Evolutionary conservation across 1,284 basidiomycete species (phyloP).

Genomic region (Austropuccinia psidii): DNA sequence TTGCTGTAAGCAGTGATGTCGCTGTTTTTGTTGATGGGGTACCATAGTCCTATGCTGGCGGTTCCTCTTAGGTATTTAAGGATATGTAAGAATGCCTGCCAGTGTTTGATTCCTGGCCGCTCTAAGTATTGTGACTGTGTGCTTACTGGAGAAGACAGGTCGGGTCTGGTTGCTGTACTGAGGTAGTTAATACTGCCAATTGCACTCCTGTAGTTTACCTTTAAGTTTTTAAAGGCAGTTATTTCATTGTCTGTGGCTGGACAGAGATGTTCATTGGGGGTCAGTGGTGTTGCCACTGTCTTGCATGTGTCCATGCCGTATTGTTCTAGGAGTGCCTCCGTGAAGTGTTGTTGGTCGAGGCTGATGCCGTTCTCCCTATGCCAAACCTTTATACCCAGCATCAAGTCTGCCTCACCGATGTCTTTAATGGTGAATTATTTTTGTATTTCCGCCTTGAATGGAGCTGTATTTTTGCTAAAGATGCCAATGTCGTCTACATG

Average conservation of each 20-base stretch:
- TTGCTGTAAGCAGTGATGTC: too few relatives aligned
- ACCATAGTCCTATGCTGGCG: too few relatives aligned
- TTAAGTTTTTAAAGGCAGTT: not conserved
- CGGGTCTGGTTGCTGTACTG: not conserved
- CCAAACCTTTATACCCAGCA: not conserved
- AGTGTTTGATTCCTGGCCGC: too few relatives aligned
- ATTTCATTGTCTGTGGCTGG: not conserved
- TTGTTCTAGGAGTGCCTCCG: not conserved
- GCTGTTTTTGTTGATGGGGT: too few relatives aligned
- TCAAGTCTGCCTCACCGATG: not conserved
- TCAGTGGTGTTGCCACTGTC: not conserved
- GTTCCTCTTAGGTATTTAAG: too few relatives aligned
- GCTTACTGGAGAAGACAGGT: not conserved
- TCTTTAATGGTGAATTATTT: too few relatives aligned
- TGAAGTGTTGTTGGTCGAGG: too few relatives aligned
- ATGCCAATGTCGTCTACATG: constrained; percentile 1
- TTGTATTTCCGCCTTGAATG: too few relatives aligned
- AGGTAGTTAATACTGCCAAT: not conserved
- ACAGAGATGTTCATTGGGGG: not conserved
- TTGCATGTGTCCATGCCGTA: not conserved
- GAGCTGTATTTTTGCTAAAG: too few relatives aligned
- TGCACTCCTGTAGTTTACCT: not conserved
- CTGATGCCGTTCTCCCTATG: not conserved
- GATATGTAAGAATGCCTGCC: too few relatives aligned
- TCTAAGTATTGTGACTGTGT: too few relatives aligned